These are phyloP conservation scores for Psilocybe cubensis DNA, from an alignment of 768 basidiomycete genomes.

Conservation along the genomic window DNA sequence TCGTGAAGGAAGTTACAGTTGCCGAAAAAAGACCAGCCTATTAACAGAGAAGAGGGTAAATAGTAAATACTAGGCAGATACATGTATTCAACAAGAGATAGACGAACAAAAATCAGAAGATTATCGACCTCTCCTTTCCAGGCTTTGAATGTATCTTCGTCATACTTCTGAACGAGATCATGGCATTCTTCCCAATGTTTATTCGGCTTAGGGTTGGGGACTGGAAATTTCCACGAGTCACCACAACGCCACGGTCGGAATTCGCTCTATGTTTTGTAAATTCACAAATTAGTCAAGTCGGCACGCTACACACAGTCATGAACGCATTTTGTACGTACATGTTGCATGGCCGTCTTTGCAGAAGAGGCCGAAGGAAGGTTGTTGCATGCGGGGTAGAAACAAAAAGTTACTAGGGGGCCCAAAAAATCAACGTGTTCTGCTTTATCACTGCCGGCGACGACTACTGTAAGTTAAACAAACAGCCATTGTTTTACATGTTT, in stretches of 20 bases:
- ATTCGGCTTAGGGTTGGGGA: conserved; percentile 11
- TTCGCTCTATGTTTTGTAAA: not conserved
- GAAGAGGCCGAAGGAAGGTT: not conserved
- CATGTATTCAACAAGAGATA: too few species aligned
- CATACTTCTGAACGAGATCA: conserved; percentile 18
- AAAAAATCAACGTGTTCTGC: not conserved
- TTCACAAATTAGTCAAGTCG: too few species aligned
- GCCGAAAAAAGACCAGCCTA: not conserved
- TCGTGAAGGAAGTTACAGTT: not conserved
- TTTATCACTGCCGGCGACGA: not conserved
- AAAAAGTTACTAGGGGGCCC: not conserved
- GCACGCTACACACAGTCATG: too few species aligned
- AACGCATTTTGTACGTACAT: not conserved
- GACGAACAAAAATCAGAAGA: conserved; percentile 25
- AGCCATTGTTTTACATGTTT: too few species aligned
- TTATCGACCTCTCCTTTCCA: conserved; percentile 29
- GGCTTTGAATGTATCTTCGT: conserved; percentile 22
- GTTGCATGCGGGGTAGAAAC: not conserved
- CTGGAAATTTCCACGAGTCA: conserved; percentile 16
- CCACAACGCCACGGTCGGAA: conserved; percentile 11
- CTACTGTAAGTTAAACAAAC: too few species aligned
- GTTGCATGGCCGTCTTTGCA: not conserved
- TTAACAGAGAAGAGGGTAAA: too few species aligned
- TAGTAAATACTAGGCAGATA: not conserved
- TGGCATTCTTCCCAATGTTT: conserved; percentile 24